Base-by-base conservation (phyloP, 2,329 filamentous ascomycete genomes). In the Scedosporium aurantiacum region DNA sequence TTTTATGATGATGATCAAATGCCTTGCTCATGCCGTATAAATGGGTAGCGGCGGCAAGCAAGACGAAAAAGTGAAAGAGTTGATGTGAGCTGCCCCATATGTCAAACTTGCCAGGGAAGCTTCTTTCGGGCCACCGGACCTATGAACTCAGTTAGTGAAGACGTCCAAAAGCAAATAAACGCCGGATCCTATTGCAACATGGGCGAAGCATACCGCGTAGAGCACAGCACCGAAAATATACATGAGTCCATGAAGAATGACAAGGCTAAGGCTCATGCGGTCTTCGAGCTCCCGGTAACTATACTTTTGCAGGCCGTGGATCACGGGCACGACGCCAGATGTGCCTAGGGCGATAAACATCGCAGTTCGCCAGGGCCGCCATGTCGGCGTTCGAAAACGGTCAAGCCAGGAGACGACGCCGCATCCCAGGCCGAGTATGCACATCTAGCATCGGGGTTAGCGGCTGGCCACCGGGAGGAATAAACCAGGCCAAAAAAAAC, bases 21-120 rank as follows among this genome's bases (percentile, higher is more conserved):
- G 92, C 92, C 73, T 85, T 88, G 32, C 89, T 71, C 75, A 97
- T 81, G 57, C 90, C 92, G 60, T 85, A 86, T 63, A 97, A 77
- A 77, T 99, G 94, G 25, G 88, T 83, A 1, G 83, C 81, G 0
- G 91, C 93, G 0, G 94, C 94, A 63, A 91, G 73, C 16, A 97
- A 78, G 28, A 99, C 92, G 65, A 94, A 81, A 45, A 96, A 78
- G 76, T 99, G 94, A 73, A 99, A 99, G 65, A 99, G 88, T 75
- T 99, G 94, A 74, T 99, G 94, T 21, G 91, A 96, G 70, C 87
- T 91, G 43, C 94, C 93, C 83, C 89, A 89, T 59, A 97, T 89
- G 74, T 99, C 94, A 69, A 93, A 97, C 6, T 73, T 78, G 1
- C 91, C 90, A 0, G 93, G 94, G 54, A 77, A 82, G 68, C 81